Conservation (phyloP, 2,329 filamentous ascomycete genomes). For the Gaeumannomyces sp. region DNA sequence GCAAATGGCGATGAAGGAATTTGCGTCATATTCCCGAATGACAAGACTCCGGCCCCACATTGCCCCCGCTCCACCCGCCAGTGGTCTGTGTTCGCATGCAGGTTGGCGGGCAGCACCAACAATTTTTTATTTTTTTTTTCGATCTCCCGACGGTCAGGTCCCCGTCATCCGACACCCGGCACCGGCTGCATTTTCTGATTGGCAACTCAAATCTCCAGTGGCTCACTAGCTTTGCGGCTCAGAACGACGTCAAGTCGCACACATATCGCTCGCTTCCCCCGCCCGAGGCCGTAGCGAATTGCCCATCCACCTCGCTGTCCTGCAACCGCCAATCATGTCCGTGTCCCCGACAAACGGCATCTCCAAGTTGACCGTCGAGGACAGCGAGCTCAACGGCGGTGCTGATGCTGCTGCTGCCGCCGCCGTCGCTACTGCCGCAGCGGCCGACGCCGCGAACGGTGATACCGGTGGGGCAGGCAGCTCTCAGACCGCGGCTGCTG, state of each 20-base stretch:
- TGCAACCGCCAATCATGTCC: constrained; percentile 1
- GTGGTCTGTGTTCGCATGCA: background rate
- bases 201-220: background rate
- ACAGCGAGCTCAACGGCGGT: background rate
- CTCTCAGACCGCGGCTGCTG: background rate
- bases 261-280: background rate
- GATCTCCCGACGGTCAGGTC: background rate
- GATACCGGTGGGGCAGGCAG: background rate
- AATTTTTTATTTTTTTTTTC: background rate
- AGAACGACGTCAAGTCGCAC: background rate
- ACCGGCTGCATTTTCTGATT: background rate
- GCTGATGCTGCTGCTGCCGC: background rate
- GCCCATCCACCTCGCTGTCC: background rate
- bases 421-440: background rate
- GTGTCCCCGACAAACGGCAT: constrained; percentile 8
- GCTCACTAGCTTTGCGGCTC: too few relatives aligned
- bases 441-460: background rate
- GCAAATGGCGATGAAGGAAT: constrained; percentile 4
- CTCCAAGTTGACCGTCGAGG: constrained; percentile 8
- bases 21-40: constrained; percentile 6
- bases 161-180: background rate
- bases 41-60: constrained; percentile 1
- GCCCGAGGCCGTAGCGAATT: background rate
- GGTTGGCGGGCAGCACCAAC: background rate
- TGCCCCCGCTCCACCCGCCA: background rate